Percentiles rank a stretch among this genome's conserved stretches.
Evolutionary conservation across 257 asterid species (phyloP).

Genomic region (Fraxinus americana): DNA sequence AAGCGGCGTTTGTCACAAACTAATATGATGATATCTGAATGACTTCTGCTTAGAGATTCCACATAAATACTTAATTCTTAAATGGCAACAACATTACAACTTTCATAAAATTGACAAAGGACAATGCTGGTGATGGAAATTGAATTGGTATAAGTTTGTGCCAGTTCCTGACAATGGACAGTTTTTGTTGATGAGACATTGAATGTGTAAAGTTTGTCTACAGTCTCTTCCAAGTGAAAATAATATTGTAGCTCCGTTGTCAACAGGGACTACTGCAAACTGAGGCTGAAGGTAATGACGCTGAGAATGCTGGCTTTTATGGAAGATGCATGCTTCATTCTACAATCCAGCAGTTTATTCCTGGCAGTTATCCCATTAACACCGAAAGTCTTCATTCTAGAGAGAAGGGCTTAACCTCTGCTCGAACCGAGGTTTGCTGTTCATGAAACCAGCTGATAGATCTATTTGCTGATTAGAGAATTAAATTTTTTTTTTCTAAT

Average conservation of each 20-base stretch:
- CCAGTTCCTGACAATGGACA: constrained; percentile 1
- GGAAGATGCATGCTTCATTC: constrained; percentile 40
- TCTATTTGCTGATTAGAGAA: constrained; percentile 7
- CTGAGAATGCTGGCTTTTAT: constrained; percentile 31
- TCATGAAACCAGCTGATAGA: constrained; percentile 18
- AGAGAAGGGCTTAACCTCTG: constrained; percentile 43
- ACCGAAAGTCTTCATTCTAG: constrained; percentile 33
- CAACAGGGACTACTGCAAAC: constrained; percentile 44
- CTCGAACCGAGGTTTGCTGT: constrained; percentile 61
- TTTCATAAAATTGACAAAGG: background rate
- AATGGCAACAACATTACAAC: background rate
- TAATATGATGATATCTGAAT: background rate
- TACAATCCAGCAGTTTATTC: constrained; percentile 9
- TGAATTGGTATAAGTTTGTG: background rate
- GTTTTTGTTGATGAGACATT: background rate
- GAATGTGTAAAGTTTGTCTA: background rate
- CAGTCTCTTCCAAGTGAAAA: constrained; percentile 4
- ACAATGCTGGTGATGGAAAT: background rate
- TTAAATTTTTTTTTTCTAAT: constrained; percentile 6
- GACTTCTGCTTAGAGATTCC: background rate
- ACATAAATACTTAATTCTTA: background rate
- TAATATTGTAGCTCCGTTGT: background rate
- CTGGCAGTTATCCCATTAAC: constrained; percentile 21
- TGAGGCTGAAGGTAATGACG: constrained; percentile 41
- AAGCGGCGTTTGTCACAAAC: background rate